Conservation (phyloP, 1,284 basidiomycete species). For the Papiliotrema terrestris region DNA sequence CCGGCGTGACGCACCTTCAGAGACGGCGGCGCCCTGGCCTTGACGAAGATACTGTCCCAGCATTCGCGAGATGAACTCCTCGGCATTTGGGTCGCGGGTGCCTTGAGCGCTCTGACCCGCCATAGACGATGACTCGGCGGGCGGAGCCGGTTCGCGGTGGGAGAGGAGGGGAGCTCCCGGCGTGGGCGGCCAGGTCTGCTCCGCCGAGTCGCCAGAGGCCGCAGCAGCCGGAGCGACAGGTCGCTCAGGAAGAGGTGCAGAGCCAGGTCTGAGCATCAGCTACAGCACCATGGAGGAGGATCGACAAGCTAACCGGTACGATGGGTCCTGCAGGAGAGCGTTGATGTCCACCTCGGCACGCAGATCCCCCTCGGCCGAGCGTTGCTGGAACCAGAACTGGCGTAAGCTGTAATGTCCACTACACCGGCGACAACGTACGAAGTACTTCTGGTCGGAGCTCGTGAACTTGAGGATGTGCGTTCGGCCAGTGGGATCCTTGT, state of each 20-base stretch:
- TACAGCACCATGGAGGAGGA: background rate
- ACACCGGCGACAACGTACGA: conserved; percentile 28
- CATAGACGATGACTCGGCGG: background rate
- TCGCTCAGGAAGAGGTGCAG: conserved; percentile 15
- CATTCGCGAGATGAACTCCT: conserved; percentile 18
- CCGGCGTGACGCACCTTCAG: too few species aligned
- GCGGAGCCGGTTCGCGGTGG: conserved; percentile 18
- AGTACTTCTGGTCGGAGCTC: conserved; percentile 44
- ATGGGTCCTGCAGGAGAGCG: conserved; percentile 37
- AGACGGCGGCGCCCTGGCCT: background rate
- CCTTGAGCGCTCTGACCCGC: too few species aligned
- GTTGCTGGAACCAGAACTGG: conserved; percentile 49
- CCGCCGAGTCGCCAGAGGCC: conserved; percentile 4
- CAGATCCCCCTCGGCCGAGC: conserved; percentile 25
- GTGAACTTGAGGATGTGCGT: conserved; percentile 47
- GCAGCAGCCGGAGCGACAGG: conserved; percentile 10
- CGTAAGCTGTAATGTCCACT: background rate
- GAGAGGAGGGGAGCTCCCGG: conserved; percentile 30
- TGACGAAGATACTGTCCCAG: conserved; percentile 12
- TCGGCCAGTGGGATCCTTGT: conserved; percentile 39
- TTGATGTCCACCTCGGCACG: conserved; percentile 42
- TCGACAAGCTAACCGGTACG: conserved; percentile 27
- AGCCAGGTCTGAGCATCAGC: conserved; percentile 15
- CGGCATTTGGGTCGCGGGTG: too few species aligned
- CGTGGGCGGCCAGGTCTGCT: conserved; percentile 21